Evolutionary conservation across 805 yeast species (phyloP), one percentile per base, ranked within the genome.

Genomic region (Ogataea paraovalis): DNA sequence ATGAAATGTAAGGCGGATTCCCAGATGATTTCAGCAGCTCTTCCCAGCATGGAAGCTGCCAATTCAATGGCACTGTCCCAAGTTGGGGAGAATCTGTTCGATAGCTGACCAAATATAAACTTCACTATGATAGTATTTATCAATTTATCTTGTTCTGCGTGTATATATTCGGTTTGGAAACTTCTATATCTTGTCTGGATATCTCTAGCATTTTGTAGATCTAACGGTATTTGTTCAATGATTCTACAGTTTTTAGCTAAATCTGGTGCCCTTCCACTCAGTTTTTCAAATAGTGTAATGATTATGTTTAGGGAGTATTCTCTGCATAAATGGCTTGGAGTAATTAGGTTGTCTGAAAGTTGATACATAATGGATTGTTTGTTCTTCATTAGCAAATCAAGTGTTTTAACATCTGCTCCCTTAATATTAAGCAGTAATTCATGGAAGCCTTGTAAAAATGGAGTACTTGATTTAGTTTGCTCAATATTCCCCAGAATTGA

Each of bases 71-170:
- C 85, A 4, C 85, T 89, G 18, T 79, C 76, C 96, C 96, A 90
- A 13, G 85, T 75, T 0, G 98, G 98, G 47, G 88, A 85, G 56
- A 92, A 89, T 48, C 79, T 78, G 30, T 82, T 82, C 3, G 88
- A 73, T 39, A 91, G 66, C 50, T 86, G 73, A 30, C 98, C 98
- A 54, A 85, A 75, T 34, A 81, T 46, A 56, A 74, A 80, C 20
- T 71, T 72, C 34, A 77, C 69, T 28, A 78, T 71, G 14, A 74
- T 49, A 52, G 65, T 10, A 54, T 59, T 60, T 8, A 51, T 46
- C 12, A 61, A 42, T 1, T 44, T 54, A 23, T 67, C 68, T 3
- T 61, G 41, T 1, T 42, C 39, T n/a, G 52, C 51, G 14, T 62
- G 58, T 38, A 66, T 58, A 58, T 67, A 82, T 3, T 66, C 73